Evolutionary conservation across 106 monocot genomes (phyloP).

Genomic region (Vanilla planifolia): DNA sequence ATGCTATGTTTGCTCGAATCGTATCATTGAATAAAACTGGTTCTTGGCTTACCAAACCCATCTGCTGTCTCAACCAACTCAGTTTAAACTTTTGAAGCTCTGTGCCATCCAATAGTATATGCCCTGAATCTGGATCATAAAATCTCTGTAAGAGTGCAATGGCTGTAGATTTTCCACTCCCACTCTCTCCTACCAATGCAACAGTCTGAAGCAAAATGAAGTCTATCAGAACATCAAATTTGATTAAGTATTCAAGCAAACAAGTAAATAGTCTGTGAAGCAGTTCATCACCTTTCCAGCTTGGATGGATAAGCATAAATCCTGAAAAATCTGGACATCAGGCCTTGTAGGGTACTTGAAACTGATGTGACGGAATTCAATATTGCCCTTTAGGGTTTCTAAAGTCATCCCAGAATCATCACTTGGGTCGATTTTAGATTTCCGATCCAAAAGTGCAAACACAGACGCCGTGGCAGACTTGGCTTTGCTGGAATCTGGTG

Average conservation of each 20-base stretch:
- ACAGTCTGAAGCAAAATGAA: conserved; percentile 3
- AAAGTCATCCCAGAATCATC: not conserved
- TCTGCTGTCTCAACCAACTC: conserved; percentile 6
- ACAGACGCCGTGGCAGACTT: conserved; percentile 6
- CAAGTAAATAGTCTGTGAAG: no score
- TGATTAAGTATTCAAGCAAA: not conserved
- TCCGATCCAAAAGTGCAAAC: conserved; percentile 1
- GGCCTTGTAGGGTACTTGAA: conserved; percentile 10
- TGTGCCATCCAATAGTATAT: conserved; percentile 4
- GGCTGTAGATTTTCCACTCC: conserved; percentile 8
- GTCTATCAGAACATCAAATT: not conserved
- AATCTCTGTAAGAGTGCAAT: conserved; percentile 9
- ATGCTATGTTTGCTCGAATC: conserved; percentile 4
- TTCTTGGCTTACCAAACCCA: conserved; percentile 10
- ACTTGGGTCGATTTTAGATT: conserved; percentile 4
- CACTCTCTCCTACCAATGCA: conserved; percentile 12
- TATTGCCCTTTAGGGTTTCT: not conserved
- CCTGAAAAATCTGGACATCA: conserved; percentile 1
- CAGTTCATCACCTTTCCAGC: conserved; percentile 5
- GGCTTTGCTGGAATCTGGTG: conserved; percentile 7
- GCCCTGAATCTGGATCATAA: conserved; percentile 10
- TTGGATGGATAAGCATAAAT: conserved; percentile 8
- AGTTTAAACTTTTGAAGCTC: conserved; percentile 5
- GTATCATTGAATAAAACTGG: conserved; percentile 12
- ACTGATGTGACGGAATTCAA: not conserved